Conservation (phyloP, 148 eudicot genomes). For the Chenopodium quinoa region DNA sequence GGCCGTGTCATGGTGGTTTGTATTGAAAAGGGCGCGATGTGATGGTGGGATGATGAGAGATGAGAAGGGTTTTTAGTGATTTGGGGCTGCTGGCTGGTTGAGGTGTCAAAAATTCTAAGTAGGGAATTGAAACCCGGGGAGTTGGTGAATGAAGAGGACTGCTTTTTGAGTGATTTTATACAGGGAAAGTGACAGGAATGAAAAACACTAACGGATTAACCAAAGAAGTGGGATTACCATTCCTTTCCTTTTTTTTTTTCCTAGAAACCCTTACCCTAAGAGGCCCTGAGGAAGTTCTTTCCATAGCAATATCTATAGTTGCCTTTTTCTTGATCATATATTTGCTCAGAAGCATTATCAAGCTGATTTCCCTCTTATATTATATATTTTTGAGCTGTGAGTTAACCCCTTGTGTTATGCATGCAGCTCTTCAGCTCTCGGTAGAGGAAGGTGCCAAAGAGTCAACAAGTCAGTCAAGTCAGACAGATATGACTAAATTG, state of each 20-base stretch:
- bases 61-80: not conserved
- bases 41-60: not conserved
- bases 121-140: not conserved
- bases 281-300: not conserved
- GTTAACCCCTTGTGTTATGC: conserved; percentile 10
- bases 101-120: not conserved
- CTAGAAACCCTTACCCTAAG: not conserved
- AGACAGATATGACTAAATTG: conserved; percentile 68
- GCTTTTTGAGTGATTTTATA: not conserved
- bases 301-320: not conserved
- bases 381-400: not conserved
- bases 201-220: not conserved
- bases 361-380: not conserved
- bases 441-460: conserved; percentile 64
- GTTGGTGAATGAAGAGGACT: not conserved
- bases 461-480: conserved; percentile 54
- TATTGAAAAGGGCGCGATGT: not conserved
- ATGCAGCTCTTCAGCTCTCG: conserved; percentile 89
- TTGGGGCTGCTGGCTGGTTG: not conserved
- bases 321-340: not conserved
- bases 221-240: not conserved
- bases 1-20: not conserved
- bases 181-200: not conserved
- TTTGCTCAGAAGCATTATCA: not conserved
- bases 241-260: no score